A percentile compares a stretch with the other conserved stretches of the same genome.
Evolutionary conservation across 1,284 basidiomycete species (phyloP).

Genomic region (Fistulina hepatica): DNA sequence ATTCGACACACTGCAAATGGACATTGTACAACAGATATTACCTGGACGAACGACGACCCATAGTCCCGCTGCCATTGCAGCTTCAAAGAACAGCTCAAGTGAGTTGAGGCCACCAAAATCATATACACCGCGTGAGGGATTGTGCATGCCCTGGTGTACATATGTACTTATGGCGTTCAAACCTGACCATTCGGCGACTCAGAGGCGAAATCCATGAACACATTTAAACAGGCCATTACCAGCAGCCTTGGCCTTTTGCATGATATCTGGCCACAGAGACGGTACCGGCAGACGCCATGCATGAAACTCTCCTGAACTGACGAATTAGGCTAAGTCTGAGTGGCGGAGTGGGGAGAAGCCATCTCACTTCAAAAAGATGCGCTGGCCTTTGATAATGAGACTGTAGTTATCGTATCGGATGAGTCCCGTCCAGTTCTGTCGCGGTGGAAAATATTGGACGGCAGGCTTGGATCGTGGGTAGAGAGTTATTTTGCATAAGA

Average conservation of each 20-base stretch:
- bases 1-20: background rate
- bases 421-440: too few species aligned
- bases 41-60: constrained; percentile 59
- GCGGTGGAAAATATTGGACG: too few species aligned
- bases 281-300: constrained; percentile 75
- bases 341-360: background rate
- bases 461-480: too few species aligned
- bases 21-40: constrained; percentile 15
- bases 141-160: constrained; percentile 62
- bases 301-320: constrained; percentile 69
- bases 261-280: constrained; percentile 70
- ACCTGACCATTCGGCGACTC: background rate
- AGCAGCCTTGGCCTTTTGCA: constrained; percentile 72
- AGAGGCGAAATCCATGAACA: background rate
- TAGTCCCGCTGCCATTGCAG: constrained; percentile 49
- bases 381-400: constrained; percentile 41
- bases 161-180: constrained; percentile 70
- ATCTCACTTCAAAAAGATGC: constrained; percentile 46
- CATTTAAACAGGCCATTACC: too few species aligned
- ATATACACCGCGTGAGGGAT: constrained; percentile 63
- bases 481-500: too few species aligned
- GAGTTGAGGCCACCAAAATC: constrained; percentile 64
- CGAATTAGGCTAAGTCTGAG: background rate
- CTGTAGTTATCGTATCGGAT: constrained; percentile 54
- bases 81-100: constrained; percentile 56